Conservation (phyloP, 2,329 filamentous ascomycete species). For the Colletotrichum tropicale region DNA sequence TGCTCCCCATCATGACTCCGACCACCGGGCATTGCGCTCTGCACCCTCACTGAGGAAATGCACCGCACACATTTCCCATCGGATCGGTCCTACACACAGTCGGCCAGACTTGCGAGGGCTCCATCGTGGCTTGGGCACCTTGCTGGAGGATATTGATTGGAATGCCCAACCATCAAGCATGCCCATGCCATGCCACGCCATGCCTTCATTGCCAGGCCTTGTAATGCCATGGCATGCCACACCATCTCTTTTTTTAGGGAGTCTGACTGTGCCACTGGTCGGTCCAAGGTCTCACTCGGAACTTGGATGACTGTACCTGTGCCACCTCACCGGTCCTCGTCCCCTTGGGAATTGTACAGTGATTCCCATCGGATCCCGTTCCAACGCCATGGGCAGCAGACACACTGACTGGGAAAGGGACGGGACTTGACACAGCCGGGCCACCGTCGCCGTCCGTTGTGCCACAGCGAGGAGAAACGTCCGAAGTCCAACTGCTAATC, state of each 20-base stretch:
- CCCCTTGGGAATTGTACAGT: background rate
- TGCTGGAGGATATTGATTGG: background rate
- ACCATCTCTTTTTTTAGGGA: background rate
- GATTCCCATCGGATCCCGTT: background rate
- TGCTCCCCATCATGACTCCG: slow-evolving; percentile 19
- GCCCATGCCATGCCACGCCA: background rate
- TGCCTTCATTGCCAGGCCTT: background rate
- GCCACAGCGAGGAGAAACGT: slow-evolving; percentile 3
- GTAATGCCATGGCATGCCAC: background rate
- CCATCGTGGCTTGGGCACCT: background rate
- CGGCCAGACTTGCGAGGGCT: background rate
- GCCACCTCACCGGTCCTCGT: background rate
- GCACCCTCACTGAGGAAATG: background rate
- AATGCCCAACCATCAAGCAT: background rate
- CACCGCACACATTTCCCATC: background rate
- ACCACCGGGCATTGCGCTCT: slow-evolving; percentile 18
- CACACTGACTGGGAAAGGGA: background rate
- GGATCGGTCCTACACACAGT: background rate
- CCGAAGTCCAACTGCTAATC: background rate
- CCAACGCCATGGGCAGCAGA: slow-evolving; percentile 15
- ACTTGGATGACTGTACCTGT: slow-evolving; percentile 3
- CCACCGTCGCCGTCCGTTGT: slow-evolving; percentile 8
- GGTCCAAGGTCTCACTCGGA: background rate
- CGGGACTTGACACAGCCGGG: background rate
- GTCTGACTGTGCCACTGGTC: background rate